Base-by-base conservation (phyloP, 768 basidiomycete species). In the Cyclocybe aegerita region DNA sequence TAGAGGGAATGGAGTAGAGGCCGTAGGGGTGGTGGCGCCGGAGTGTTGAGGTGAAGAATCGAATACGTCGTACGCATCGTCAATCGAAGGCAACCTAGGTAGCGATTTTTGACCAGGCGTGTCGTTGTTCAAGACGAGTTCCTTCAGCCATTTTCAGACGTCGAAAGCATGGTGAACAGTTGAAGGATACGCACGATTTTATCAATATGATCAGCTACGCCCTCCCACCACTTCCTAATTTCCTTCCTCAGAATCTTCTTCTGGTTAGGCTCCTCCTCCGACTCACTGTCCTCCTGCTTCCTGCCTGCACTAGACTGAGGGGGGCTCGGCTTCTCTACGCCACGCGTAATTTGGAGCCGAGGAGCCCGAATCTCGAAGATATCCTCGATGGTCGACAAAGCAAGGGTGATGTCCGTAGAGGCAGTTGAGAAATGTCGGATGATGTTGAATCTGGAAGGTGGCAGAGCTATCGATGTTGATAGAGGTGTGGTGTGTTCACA, bases 211-310 rank as follows among this genome's bases (percentile, higher is more conserved):
- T 81, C 80, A 0, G 79, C 71, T 6, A 88, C 65, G 12, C 77
- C 75, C 56, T 82, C 79, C 86, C 86, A 89, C 83, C 85, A 88
- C 31, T 54, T 58, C 60, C 71, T 76, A 52, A 89, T 87, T 61
- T 89, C 83, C 48, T 71, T 65, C 50, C 83, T 64, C n/a, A 88
- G 63, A 3, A 65, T 56, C 35, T 72, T 72, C 63, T 76, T 82
- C 52, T 78, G 78, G 15, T 71, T 70, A 31, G 69, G 71, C 9
- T 52, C 60, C 6, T 65, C 65, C 9, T 43, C 54, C n/a, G 44
- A 35, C 7, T 30, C 23, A 31, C 31, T 32, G 12, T 33, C 10
- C 5, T 48, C 39, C 9, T 29, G 23, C 10, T 46, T 43, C 9
- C 8, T 16, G 23, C 46, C 52, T 41, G 45, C 30, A 11, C 49